phyloP scores from a whole-genome alignment of 2,329 filamentous ascomycete species.

The Phyllosticta citriasiana region DNA sequence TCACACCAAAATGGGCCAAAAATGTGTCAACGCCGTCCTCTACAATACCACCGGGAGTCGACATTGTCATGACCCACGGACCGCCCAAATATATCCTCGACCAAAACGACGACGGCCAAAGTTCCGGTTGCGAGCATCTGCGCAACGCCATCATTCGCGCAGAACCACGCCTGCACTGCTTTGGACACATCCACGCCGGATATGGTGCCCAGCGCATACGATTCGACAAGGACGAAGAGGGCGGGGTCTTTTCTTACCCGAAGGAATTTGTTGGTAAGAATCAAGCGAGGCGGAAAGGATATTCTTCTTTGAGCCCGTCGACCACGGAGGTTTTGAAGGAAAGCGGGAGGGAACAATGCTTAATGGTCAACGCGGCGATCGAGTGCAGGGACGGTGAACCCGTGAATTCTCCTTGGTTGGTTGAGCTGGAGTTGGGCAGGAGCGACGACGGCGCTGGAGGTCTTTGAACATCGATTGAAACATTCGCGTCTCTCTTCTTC shows the following conservation, averaged over 20 bases:
- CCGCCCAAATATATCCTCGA: slow-evolving; percentile 46
- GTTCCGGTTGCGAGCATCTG: slow-evolving; percentile 46
- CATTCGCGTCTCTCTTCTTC: too few species aligned
- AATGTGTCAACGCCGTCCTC: slow-evolving; percentile 1
- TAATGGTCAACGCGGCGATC: slow-evolving; percentile 50
- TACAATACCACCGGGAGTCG: slow-evolving; percentile 33
- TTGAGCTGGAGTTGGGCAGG: slow-evolving; percentile 27
- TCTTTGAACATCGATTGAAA: too few species aligned
- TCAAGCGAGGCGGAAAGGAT: slow-evolving; percentile 2
- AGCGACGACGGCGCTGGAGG: too few species aligned
- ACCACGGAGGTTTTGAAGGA: slow-evolving; percentile 3
- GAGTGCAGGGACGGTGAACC: slow-evolving; percentile 40
- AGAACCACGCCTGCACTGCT: slow-evolving; percentile 46
- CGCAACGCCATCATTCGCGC: slow-evolving; percentile 41
- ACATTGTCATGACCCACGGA: slow-evolving; percentile 53
- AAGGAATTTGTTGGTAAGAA: slow-evolving; percentile 5
- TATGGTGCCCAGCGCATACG: slow-evolving; percentile 26
- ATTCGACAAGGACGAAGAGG: slow-evolving; percentile 20
- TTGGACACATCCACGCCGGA: slow-evolving; percentile 54
- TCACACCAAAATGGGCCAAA: slow-evolving; percentile 16
- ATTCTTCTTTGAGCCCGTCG: not conserved
- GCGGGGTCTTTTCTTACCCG: not conserved
- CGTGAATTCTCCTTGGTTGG: slow-evolving; percentile 44
- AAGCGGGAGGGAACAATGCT: slow-evolving; percentile 37
- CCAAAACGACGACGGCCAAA: slow-evolving; percentile 14